These are phyloP conservation scores for Rhizopus stolonifer DNA, from an alignment of 371 early-diverging fungal species.

Conservation along the genomic window DNA sequence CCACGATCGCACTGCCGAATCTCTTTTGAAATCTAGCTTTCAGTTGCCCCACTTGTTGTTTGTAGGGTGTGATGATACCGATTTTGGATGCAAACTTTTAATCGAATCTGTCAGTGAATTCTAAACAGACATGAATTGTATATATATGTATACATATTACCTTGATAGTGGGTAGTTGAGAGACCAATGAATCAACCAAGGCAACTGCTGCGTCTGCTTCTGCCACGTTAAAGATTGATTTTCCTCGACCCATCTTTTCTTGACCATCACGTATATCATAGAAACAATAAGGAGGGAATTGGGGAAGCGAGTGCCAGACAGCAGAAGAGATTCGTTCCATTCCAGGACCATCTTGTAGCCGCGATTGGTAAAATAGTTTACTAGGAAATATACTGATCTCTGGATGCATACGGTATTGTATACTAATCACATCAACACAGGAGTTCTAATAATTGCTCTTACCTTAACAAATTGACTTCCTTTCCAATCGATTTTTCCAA, in stretches of 20 bases:
- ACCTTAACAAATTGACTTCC: slow-evolving; percentile 73
- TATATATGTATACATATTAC: slow-evolving; percentile 35
- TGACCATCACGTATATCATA: slow-evolving; percentile 72
- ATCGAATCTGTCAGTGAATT: background rate
- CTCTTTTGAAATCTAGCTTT: slow-evolving; percentile 58
- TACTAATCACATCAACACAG: slow-evolving; percentile 34
- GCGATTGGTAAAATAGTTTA: slow-evolving; percentile 77
- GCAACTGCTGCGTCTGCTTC: slow-evolving; percentile 79
- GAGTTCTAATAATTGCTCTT: background rate
- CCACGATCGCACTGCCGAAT: slow-evolving; percentile 65
- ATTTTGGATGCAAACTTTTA: slow-evolving; percentile 70
- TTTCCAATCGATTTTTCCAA: slow-evolving; percentile 65
- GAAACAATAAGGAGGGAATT: slow-evolving; percentile 80
- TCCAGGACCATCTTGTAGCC: slow-evolving; percentile 75
- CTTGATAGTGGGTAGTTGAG: slow-evolving; percentile 53
- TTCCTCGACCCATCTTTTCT: slow-evolving; percentile 65
- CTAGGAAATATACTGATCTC: slow-evolving; percentile 86
- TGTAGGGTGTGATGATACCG: slow-evolving; percentile 94
- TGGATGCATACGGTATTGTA: slow-evolving; percentile 98
- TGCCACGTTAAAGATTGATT: slow-evolving; percentile 78
- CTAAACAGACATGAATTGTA: no score
- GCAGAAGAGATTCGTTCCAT: slow-evolving; percentile 64
- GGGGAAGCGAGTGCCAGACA: slow-evolving; percentile 71
- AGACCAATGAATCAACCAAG: slow-evolving; percentile 65
- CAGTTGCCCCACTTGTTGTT: slow-evolving; percentile 77